These are phyloP conservation scores for Aspergillus ruber DNA, from an alignment of 2,329 filamentous ascomycete genomes.

Conservation along the genomic window DNA sequence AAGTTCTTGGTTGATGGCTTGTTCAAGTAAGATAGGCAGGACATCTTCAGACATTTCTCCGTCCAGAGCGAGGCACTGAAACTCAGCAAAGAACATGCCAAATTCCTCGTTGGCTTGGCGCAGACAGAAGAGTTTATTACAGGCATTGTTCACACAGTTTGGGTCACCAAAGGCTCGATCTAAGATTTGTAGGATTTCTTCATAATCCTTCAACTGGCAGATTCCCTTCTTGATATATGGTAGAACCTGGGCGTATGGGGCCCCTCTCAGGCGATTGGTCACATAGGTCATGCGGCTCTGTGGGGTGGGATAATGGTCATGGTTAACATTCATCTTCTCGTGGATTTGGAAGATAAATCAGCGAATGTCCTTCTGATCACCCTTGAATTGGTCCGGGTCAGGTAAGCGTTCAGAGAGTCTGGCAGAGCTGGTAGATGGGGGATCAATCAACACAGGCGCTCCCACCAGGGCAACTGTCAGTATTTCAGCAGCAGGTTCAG, in stretches of 20 bases:
- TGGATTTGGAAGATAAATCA: not conserved
- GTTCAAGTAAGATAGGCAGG: not conserved
- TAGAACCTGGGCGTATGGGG: not conserved
- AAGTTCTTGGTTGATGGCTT: not conserved
- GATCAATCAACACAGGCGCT: not conserved
- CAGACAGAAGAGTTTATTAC: not conserved
- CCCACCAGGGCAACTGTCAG: not conserved
- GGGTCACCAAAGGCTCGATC: not conserved
- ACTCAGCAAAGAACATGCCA: not conserved
- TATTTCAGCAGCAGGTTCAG: not conserved
- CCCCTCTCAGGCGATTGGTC: not conserved
- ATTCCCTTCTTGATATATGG: not conserved
- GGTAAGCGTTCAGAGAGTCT: not conserved
- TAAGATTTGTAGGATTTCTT: not conserved
- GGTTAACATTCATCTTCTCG: not conserved
- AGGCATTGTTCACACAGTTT: not conserved
- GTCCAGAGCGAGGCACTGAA: not conserved
- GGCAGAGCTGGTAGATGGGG: not conserved
- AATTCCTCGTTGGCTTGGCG: not conserved
- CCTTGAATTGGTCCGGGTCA: not conserved
- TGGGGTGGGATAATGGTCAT: not conserved
- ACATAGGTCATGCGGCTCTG: not conserved
- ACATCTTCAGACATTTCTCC: not conserved
- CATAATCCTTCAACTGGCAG: not conserved
- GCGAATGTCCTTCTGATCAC: not conserved